Percentiles rank a stretch among this genome's conserved stretches.
phyloP scores from a whole-genome alignment of 257 asterid genomes.

The Asclepias syriaca region DNA sequence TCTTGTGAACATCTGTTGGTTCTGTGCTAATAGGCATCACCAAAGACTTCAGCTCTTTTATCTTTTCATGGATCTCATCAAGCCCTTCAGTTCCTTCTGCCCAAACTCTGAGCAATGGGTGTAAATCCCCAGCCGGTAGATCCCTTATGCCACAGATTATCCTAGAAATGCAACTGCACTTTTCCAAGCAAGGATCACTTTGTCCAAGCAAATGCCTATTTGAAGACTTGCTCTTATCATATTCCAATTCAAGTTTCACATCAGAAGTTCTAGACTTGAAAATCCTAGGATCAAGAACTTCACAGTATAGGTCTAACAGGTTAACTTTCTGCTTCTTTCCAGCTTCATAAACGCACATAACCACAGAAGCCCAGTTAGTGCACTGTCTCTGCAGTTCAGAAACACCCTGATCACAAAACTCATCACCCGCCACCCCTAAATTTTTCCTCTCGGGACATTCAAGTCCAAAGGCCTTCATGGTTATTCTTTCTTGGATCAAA shows the following conservation, averaged over 20 bases:
- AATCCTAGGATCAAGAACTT: slow-evolving; percentile 52
- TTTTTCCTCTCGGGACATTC: slow-evolving; percentile 44
- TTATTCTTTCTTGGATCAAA: slow-evolving; percentile 31
- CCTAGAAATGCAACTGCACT: slow-evolving; percentile 41
- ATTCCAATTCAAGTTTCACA: slow-evolving; percentile 26
- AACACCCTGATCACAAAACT: slow-evolving; percentile 36
- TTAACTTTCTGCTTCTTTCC: slow-evolving; percentile 53
- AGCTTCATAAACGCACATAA: slow-evolving; percentile 78
- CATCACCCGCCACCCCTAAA: slow-evolving; percentile 28
- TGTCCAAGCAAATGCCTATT: slow-evolving; percentile 23
- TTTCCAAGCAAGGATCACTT: slow-evolving; percentile 25
- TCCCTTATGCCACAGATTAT: slow-evolving; percentile 58
- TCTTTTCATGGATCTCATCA: slow-evolving; percentile 62
- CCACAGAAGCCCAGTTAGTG: slow-evolving; percentile 57
- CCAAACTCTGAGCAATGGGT: slow-evolving; percentile 66
- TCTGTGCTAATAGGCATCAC: slow-evolving; percentile 30
- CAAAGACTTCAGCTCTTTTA: slow-evolving; percentile 55
- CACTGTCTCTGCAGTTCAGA: slow-evolving; percentile 55
- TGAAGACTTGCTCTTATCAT: slow-evolving; percentile 27
- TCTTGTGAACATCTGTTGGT: slow-evolving; percentile 41
- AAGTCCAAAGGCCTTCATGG: slow-evolving; percentile 47
- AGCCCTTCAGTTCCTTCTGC: slow-evolving; percentile 49
- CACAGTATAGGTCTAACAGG: slow-evolving; percentile 68
- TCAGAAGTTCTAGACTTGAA: slow-evolving; percentile 33
- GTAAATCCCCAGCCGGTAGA: slow-evolving; percentile 50